These are phyloP conservation scores for Epicoccum nigrum DNA, from an alignment of 2,329 filamentous ascomycete species.

Conservation along the genomic window DNA sequence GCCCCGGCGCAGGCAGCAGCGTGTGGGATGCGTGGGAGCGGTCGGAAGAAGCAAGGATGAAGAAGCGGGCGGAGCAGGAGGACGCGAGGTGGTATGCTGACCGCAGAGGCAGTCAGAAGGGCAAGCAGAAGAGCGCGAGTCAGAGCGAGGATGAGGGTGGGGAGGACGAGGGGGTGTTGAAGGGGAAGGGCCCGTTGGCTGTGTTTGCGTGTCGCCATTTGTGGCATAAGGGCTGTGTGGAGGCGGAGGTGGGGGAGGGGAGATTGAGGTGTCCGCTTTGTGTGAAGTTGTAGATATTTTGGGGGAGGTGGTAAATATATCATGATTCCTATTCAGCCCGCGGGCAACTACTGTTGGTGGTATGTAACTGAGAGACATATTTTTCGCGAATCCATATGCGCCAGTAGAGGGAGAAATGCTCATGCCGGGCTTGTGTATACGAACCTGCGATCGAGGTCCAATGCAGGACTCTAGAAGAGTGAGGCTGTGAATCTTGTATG, in stretches of 20 bases:
- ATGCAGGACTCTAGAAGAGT: too few relatives aligned
- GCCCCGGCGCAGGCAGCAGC: constrained; percentile 76
- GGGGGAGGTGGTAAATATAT: background rate
- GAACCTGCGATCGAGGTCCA: too few relatives aligned
- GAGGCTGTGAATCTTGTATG: too few relatives aligned
- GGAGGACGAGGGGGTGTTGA: background rate
- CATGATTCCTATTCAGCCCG: too few relatives aligned
- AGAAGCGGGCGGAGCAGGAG: constrained; percentile 45
- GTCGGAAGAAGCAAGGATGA: constrained; percentile 50
- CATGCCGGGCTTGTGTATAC: too few relatives aligned
- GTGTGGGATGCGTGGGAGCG: constrained; percentile 80
- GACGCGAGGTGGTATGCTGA: constrained; percentile 34
- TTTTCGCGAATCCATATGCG: too few relatives aligned
- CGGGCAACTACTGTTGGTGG: too few relatives aligned
- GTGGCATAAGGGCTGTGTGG: constrained; percentile 47
- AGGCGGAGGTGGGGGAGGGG: constrained; percentile 17
- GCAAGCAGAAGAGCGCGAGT: constrained; percentile 47
- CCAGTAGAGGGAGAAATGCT: too few relatives aligned
- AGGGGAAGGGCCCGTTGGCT: constrained; percentile 29
- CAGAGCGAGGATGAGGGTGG: constrained; percentile 26
- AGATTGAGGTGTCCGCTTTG: constrained; percentile 39
- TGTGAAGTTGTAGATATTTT: constrained; percentile 3
- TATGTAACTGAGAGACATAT: too few relatives aligned
- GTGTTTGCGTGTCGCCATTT: constrained; percentile 51
- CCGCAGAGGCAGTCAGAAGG: constrained; percentile 57